Conservation (phyloP, 2,329 filamentous ascomycete species). For the Aspergillus tubingensis region DNA sequence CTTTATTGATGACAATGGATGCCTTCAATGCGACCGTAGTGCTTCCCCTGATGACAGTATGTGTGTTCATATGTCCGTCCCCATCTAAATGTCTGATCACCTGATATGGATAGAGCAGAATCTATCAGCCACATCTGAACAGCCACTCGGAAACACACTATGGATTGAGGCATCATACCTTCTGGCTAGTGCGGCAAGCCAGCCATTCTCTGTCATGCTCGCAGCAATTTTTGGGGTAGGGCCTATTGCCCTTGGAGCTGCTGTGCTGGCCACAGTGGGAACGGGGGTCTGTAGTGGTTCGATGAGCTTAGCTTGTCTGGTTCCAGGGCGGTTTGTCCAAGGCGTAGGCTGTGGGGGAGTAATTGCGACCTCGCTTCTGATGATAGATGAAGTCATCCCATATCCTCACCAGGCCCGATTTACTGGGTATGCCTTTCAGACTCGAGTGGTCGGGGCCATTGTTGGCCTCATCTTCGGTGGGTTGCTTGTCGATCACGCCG, state of each 20-base stretch:
- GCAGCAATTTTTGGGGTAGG: constrained; percentile 50
- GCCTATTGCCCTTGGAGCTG: constrained; percentile 44
- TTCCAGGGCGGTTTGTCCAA: constrained; percentile 49
- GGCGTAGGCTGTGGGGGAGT: constrained; percentile 52
- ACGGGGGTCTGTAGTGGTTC: constrained; percentile 48
- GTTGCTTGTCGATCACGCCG: constrained; percentile 29
- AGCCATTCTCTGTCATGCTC: constrained; percentile 33
- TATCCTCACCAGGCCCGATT: constrained; percentile 35
- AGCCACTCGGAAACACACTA: constrained; percentile 42
- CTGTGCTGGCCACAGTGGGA: constrained; percentile 51
- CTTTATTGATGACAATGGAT: constrained; percentile 52
- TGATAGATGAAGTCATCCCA: constrained; percentile 46
- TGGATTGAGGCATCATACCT: constrained; percentile 56
- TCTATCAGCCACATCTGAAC: constrained; percentile 39
- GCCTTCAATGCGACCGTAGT: constrained; percentile 53
- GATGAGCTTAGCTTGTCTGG: constrained; percentile 39
- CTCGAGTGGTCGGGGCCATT: constrained; percentile 35
- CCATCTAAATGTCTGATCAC: background rate
- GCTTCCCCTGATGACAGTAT: constrained; percentile 49
- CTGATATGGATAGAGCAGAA: constrained; percentile 26
- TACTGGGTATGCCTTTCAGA: constrained; percentile 33
- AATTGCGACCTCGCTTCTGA: constrained; percentile 44
- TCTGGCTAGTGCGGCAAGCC: constrained; percentile 34
- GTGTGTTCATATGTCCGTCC: constrained; percentile 16
- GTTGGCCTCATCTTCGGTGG: constrained; percentile 31